Evolutionary conservation across 768 basidiomycete genomes (phyloP).

Genomic region (Sutorius australiensis): DNA sequence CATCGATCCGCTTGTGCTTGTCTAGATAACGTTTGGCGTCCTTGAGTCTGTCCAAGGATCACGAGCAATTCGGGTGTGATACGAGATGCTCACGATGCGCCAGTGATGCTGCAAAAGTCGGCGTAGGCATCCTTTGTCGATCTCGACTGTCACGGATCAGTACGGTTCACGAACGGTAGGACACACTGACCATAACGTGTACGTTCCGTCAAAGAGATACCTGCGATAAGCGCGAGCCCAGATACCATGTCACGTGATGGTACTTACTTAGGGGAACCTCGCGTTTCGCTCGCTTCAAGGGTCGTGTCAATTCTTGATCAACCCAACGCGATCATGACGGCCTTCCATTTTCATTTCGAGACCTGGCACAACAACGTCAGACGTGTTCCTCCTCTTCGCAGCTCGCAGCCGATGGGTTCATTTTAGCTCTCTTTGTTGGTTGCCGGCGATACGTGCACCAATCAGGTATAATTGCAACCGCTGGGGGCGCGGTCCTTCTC

Average conservation of each 20-base stretch:
- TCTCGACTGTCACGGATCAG: slow-evolving; percentile 21
- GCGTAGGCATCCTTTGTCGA: slow-evolving; percentile 42
- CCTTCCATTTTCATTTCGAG: slow-evolving; percentile 21
- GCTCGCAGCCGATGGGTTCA: slow-evolving; percentile 15
- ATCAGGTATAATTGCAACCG: slow-evolving; percentile 4
- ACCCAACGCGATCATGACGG: slow-evolving; percentile 10
- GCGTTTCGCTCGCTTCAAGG: slow-evolving; percentile 17
- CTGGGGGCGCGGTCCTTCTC: not conserved
- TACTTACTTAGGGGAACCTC: slow-evolving; percentile 7
- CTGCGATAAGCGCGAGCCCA: too few relatives aligned
- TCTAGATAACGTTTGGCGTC: slow-evolving; percentile 71
- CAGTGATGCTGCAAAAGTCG: slow-evolving; percentile 66
- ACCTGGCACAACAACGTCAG: slow-evolving; percentile 6
- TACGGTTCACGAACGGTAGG: too few relatives aligned
- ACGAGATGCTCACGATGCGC: slow-evolving; percentile 54
- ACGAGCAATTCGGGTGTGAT: not conserved
- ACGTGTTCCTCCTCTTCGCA: not conserved
- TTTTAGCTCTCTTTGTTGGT: slow-evolving; percentile 9
- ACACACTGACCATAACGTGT: not conserved
- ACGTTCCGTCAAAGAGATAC: too few relatives aligned
- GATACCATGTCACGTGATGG: too few relatives aligned
- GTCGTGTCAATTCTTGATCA: slow-evolving; percentile 3
- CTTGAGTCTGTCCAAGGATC: slow-evolving; percentile 28
- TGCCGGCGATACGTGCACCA: not conserved
- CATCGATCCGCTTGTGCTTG: slow-evolving; percentile 64